phyloP scores from a whole-genome alignment of 345 rosid species.

The Erysimum cheiranthoides region DNA sequence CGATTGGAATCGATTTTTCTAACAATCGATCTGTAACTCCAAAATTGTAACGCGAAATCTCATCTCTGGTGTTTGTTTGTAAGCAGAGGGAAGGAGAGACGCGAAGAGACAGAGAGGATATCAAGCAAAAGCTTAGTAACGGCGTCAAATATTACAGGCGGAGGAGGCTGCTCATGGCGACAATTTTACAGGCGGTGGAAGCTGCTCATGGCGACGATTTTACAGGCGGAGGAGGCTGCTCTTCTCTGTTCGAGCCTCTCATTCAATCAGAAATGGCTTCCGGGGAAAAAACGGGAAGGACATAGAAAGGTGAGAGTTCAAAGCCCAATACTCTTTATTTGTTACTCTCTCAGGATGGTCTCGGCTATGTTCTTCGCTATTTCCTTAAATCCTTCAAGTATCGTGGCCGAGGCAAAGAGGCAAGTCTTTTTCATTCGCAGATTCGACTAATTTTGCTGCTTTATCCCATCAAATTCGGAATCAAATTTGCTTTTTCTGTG shows the following conservation, averaged over 20 bases:
- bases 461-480: neutral
- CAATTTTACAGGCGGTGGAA: no score
- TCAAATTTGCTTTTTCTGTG: conserved; percentile 7
- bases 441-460: neutral
- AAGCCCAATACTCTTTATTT: conserved; percentile 86
- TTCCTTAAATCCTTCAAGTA: conserved; percentile 82
- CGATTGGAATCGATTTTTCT: no score
- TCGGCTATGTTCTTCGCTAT: conserved; percentile 84
- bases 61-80: no score
- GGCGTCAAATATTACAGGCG: conserved; percentile 53
- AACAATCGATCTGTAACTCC: no score
- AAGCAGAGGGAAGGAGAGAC: no score
- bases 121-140: no score
- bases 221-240: conserved; percentile 33
- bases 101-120: no score
- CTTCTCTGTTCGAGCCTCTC: conserved; percentile 57
- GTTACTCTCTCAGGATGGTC: conserved; percentile 81
- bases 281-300: no score
- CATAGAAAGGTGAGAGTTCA: conserved; percentile 45
- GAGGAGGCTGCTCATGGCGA: conserved; percentile 45
- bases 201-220: no score
- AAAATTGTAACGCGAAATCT: no score
- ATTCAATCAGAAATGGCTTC: no score
- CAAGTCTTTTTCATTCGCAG: conserved; percentile 21
- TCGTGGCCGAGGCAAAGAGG: conserved; percentile 93